Evolutionary conservation across 805 yeast species (phyloP).

Genomic region (Yamadazyma akitaensis): DNA sequence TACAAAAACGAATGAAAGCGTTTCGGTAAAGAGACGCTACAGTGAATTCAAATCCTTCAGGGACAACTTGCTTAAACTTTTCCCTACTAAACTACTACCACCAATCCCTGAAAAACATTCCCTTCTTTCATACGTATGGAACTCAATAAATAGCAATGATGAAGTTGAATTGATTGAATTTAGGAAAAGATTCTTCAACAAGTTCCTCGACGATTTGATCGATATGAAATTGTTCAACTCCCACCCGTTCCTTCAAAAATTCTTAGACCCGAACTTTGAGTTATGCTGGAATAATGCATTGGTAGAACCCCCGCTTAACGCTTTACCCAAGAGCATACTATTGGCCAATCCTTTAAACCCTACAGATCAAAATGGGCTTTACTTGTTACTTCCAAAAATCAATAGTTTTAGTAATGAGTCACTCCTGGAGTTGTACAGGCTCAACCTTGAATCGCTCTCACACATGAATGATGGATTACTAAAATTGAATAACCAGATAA

Average conservation of each 20-base stretch:
- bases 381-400: constrained; percentile 45
- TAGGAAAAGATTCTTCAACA: constrained; percentile 44
- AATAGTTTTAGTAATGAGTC: constrained; percentile 28
- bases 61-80: constrained; percentile 34
- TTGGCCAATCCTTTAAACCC: constrained; percentile 51
- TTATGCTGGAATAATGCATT: constrained; percentile 50
- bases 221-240: constrained; percentile 25
- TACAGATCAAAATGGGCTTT: constrained; percentile 51
- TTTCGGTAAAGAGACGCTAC: constrained; percentile 40
- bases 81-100: constrained; percentile 39
- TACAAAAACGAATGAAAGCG: constrained; percentile 9
- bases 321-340: constrained; percentile 46
- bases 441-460: constrained; percentile 26
- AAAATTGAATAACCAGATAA: constrained; percentile 31
- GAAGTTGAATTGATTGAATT: constrained; percentile 43
- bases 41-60: constrained; percentile 43
- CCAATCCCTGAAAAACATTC: constrained; percentile 49
- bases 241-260: constrained; percentile 42
- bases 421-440: constrained; percentile 11
- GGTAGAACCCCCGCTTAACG: constrained; percentile 43
- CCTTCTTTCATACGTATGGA: constrained; percentile 38
- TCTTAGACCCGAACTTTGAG: constrained; percentile 50
- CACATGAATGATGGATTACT: constrained; percentile 35
- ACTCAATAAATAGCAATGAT: constrained; percentile 35
- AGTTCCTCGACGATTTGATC: constrained; percentile 40